Conservation (phyloP, 208 protist species). For the Leishmania guyanensis region DNA sequence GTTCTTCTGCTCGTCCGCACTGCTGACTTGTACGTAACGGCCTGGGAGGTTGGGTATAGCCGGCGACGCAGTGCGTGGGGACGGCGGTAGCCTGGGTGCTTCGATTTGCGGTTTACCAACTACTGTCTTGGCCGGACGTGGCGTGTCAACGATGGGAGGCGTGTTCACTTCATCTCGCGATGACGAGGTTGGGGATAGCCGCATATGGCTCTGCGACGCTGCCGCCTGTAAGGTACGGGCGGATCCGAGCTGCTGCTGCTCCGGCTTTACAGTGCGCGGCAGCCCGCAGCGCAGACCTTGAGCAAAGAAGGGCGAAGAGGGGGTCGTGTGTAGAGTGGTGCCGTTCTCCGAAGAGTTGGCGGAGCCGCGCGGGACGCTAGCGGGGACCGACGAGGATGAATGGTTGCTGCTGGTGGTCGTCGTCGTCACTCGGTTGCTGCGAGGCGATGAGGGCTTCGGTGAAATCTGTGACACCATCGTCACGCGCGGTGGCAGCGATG, state of each 20-base stretch:
- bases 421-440: neutral
- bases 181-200: neutral
- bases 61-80: neutral
- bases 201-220: neutral
- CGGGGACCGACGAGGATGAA: neutral
- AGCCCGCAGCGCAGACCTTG: slow-evolving; percentile 14
- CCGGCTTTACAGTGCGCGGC: slow-evolving; percentile 2
- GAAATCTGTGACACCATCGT: neutral
- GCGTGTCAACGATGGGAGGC: neutral
- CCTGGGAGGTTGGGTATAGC: slow-evolving; percentile 10
- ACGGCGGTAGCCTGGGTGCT: neutral
- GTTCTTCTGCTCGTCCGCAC: neutral
- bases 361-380: neutral
- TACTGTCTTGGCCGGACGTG: neutral
- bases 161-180: neutral
- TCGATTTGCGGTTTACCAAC: neutral
- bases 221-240: neutral
- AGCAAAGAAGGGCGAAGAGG: neutral
- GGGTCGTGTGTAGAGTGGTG: neutral
- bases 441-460: neutral
- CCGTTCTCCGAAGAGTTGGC: neutral
- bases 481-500: neutral
- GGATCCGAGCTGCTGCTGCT: slow-evolving; percentile 2
- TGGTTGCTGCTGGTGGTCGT: neutral
- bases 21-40: slow-evolving; percentile 13